A percentile compares a stretch with the other conserved stretches of the same genome.
phyloP scores from a whole-genome alignment of 768 basidiomycete genomes.

The Daedaleopsis nitida region DNA sequence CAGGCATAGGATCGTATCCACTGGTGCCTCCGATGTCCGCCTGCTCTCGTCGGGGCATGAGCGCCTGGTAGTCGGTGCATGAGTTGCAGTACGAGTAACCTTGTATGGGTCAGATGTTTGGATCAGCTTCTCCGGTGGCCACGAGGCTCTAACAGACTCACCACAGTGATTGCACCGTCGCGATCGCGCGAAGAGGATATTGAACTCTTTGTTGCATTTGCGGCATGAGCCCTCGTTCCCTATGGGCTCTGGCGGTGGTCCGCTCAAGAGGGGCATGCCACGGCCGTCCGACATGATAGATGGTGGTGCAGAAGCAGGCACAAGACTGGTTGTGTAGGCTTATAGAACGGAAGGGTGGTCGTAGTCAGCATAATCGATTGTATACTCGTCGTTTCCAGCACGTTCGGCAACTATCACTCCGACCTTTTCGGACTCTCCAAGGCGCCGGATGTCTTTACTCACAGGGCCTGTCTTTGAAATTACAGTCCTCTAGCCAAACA shows the following conservation, averaged over 20 bases:
- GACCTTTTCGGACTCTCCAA: background rate
- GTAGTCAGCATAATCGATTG: background rate
- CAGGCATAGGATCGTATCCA: slow-evolving; percentile 66
- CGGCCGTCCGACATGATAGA: slow-evolving; percentile 19
- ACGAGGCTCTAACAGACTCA: slow-evolving; percentile 33
- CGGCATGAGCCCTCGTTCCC: slow-evolving; percentile 49
- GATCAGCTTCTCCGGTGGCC: background rate
- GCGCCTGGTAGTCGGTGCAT: slow-evolving; percentile 75
- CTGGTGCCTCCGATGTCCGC: slow-evolving; percentile 30
- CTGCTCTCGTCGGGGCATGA: slow-evolving; percentile 60
- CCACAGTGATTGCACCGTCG: slow-evolving; percentile 78
- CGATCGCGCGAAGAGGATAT: slow-evolving; percentile 61
- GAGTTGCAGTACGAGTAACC: slow-evolving; percentile 73
- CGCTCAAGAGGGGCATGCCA: slow-evolving; percentile 74
- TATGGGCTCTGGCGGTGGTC: slow-evolving; percentile 51
- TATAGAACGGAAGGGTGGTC: background rate
- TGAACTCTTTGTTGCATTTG: slow-evolving; percentile 77
- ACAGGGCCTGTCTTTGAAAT: background rate
- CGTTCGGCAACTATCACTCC: background rate
- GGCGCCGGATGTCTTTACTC: background rate
- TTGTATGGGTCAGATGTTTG: slow-evolving; percentile 28
- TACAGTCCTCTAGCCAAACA: background rate
- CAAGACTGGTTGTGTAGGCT: background rate
- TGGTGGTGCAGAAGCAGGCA: background rate
- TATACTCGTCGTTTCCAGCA: background rate